Evolutionary conservation across 106 monocot genomes (phyloP).

Genomic region (Acanthochlamys bracteata): DNA sequence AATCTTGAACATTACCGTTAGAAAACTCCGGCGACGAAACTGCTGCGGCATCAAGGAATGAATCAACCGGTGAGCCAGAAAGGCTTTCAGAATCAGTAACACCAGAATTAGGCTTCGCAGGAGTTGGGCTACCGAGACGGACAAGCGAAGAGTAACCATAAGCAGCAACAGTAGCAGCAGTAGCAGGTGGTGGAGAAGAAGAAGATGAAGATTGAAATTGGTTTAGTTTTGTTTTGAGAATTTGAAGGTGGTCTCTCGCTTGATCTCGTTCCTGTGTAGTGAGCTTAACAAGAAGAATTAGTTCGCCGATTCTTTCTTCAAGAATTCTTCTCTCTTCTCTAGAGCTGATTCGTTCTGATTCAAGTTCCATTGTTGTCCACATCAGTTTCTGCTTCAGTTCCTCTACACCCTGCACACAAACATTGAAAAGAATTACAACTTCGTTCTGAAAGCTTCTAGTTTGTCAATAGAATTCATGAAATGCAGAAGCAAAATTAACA

Average conservation of each 20-base stretch:
- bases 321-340: neutral
- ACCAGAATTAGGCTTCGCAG: neutral
- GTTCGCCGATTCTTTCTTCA: slow-evolving; percentile 2
- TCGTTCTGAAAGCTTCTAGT: no score
- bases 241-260: slow-evolving; percentile 11
- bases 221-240: neutral
- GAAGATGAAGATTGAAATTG: no score
- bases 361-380: slow-evolving; percentile 5
- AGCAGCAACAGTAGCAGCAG: no score
- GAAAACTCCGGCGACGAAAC: slow-evolving; percentile 8
- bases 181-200: no score
- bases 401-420: neutral
- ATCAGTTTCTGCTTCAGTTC: slow-evolving; percentile 7
- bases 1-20: slow-evolving; percentile 4
- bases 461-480: no score
- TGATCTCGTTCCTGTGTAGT: slow-evolving; percentile 10
- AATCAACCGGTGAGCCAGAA: slow-evolving; percentile 9
- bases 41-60: neutral
- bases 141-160: no score
- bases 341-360: neutral
- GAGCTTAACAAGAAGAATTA: slow-evolving; percentile 8
- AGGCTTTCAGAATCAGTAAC: slow-evolving; percentile 12
- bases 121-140: neutral
- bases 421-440: neutral
- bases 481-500: neutral